Conservation (phyloP, 495 filamentous ascomycete species). For the Penicillium paxilli region DNA sequence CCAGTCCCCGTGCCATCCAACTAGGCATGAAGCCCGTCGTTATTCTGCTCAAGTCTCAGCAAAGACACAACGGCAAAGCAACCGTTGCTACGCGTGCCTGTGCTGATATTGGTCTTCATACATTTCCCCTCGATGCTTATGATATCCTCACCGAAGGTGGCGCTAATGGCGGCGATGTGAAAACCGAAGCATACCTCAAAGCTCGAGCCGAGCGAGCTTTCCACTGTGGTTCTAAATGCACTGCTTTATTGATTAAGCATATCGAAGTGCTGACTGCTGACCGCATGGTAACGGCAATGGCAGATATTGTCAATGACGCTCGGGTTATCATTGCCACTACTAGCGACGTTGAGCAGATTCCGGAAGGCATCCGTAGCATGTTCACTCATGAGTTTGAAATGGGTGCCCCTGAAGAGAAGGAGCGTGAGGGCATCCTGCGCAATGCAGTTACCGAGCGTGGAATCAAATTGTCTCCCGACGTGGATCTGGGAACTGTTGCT, state of each 20-base stretch:
- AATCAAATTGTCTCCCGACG: constrained; percentile 71
- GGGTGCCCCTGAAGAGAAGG: constrained; percentile 86
- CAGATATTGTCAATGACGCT: constrained; percentile 69
- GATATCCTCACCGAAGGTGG: constrained; percentile 90
- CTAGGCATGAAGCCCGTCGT: constrained; percentile 84
- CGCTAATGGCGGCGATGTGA: constrained; percentile 82
- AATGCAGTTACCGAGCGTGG: constrained; percentile 74
- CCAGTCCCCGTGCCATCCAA: constrained; percentile 81
- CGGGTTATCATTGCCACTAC: constrained; percentile 90
- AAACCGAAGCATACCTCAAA: constrained; percentile 86
- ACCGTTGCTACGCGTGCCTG: constrained; percentile 74
- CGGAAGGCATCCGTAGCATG: constrained; percentile 82
- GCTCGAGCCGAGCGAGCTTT: constrained; percentile 85
- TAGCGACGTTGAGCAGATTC: constrained; percentile 89
- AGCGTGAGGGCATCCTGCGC: constrained; percentile 81
- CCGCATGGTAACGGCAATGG: constrained; percentile 78
- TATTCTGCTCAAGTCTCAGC: constrained; percentile 83
- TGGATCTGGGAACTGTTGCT: constrained; percentile 79
- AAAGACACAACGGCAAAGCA: constrained; percentile 88
- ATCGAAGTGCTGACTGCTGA: constrained; percentile 90
- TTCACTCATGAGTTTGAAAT: constrained; percentile 97
- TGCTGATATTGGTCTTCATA: constrained; percentile 85
- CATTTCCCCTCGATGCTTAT: constrained; percentile 86
- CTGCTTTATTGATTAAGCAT: constrained; percentile 80
- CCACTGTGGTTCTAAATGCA: constrained; percentile 79